A percentile compares a stretch with the other conserved stretches of the same genome.
phyloP scores from a whole-genome alignment of 106 monocot genomes.

The Hemerocallis citrina region DNA sequence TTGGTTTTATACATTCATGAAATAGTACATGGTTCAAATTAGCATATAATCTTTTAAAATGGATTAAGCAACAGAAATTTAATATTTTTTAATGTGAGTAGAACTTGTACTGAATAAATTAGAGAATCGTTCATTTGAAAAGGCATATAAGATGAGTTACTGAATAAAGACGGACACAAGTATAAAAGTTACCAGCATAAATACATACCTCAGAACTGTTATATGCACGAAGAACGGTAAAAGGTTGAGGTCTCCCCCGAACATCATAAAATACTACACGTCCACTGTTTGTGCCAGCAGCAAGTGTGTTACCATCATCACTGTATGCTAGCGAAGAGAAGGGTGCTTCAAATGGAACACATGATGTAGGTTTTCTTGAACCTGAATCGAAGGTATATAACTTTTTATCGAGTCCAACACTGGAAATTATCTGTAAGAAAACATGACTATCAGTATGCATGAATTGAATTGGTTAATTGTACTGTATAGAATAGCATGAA shows the following conservation, averaged over 20 bases:
- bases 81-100: no score
- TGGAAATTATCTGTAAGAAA: slow-evolving; percentile 69
- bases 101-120: not conserved
- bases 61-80: not conserved
- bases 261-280: slow-evolving; percentile 87
- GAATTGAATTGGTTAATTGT: not conserved
- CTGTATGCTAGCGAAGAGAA: slow-evolving; percentile 80
- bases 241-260: slow-evolving; percentile 81
- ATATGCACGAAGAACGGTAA: slow-evolving; percentile 80
- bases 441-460: slow-evolving; percentile 1
- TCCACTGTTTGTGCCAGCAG: slow-evolving; percentile 90
- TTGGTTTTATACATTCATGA: no score
- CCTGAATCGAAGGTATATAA: slow-evolving; percentile 69
- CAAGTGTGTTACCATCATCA: slow-evolving; percentile 75
- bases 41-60: no score
- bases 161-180: not conserved
- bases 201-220: slow-evolving; percentile 69
- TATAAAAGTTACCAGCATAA: not conserved
- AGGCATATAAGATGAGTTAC: not conserved
- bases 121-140: not conserved
- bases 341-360: slow-evolving; percentile 66
- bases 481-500: not conserved
- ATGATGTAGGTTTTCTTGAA: slow-evolving; percentile 42
- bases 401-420: slow-evolving; percentile 93
- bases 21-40: no score